Base-by-base conservation (phyloP, 495 filamentous ascomycete species). In the Neurospora sp. region DNA sequence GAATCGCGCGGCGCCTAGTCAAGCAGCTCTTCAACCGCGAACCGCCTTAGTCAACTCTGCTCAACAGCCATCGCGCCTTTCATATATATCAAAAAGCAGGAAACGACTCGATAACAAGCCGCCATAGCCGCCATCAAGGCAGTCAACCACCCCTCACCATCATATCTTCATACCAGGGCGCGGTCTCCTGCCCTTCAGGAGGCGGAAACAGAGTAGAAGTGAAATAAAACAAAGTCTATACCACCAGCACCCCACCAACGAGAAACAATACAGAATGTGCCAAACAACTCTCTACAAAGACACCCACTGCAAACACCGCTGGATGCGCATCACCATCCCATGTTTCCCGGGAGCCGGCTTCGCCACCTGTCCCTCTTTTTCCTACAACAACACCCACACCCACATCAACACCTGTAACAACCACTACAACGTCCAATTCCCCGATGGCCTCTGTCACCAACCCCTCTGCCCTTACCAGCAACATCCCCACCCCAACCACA, bases 281-380 rank as follows among this genome's bases (percentile, higher is more conserved):
- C 13, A 34, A n/a, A 72, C 72, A 48, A 76, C 78, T 43, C 80
- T 78, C 77, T 81, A 78, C 77, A 79, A 76, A 73, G 81, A 80
- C 72, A 72, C 48, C n/a, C 42, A 66, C 75, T 86, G 84, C 78
- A 45, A 73, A 5, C 82, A 83, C 78, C 77, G 77, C 73, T 86
- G 83, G 84, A 77, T 79, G 45, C 70, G 74, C 62, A 79, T 85
- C 75, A 45, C 73, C 1, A 17, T 37, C 10, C 78, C 82, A 11
- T 86, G 84, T 77, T 75, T 36, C 11, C 78, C 78, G 0, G 82
- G 83, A 0, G 74, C 75, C 59, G 81, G 82, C 40, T 85, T 86
- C 75, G 70, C 62, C 69, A 79, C 69, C 48, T 86, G 84, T 78
- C 70, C 73, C 0, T 17, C 17, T 70, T 81, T 84, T 69, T 73